Base-by-base conservation (phyloP, 208 protist genomes). In the Lotmaria passim region DNA sequence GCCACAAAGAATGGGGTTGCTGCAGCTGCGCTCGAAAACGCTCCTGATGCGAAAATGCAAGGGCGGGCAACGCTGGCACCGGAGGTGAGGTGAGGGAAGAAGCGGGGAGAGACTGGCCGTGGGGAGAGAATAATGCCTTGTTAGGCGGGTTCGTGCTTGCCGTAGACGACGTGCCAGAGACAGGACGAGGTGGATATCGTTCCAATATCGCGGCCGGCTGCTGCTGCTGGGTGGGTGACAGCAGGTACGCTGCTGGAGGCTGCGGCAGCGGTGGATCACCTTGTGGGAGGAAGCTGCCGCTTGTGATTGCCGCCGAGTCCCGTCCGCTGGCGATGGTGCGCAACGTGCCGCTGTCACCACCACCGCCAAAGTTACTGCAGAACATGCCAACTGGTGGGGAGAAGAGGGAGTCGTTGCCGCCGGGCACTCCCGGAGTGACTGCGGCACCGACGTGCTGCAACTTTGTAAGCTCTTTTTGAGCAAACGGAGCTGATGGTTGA, bases 61-160 rank as follows among this genome's bases (percentile, higher is more conserved):
- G 4, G 12, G 53, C n/a, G 23, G 39, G 31, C 38, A 46, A 39
- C 44, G 65, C 17, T 33, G 65, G 14, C 44, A 14, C 1, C 24
- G 56, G 56, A 21, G 56, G 55, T 0, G 55, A 47, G 23, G 23
- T 44, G 33, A 61, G 23, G 8, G 38, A 61, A 7, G 55, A 30
- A 39, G 23, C 55, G 33, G 51, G 38, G n/a, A 56, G 38, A 0
- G 51, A 56, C 14, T 17, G 28, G 24, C 53, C 44, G 53, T 26
- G 53, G 30, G n/a, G n/a, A n/a, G n/a, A n/a, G n/a, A n/a, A n/a
- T n/a, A n/a, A n/a, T n/a, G n/a, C n/a, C n/a, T n/a, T n/a, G n/a
- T n/a, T n/a, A n/a, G n/a, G n/a, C n/a, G n/a, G n/a, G n/a, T n/a
- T n/a, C n/a, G n/a, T n/a, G n/a, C n/a, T n/a, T n/a, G n/a, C n/a